Base-by-base conservation (phyloP, 2,329 filamentous ascomycete species). In the Aspergillus quadricinctus region DNA sequence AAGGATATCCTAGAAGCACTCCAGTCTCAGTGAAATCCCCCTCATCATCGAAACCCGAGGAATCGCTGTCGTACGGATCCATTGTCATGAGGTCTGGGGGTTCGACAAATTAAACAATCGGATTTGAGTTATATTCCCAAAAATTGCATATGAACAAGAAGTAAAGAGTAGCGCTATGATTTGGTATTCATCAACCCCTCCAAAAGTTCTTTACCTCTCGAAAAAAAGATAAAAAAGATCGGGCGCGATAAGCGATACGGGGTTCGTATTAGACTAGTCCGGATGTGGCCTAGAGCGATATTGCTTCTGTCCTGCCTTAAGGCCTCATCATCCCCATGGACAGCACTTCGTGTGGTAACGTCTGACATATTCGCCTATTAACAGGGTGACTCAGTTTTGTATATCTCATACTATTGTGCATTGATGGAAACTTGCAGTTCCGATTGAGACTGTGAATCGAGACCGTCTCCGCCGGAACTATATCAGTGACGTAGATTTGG, bases 1-100 rank as follows among this genome's bases (percentile, higher is more conserved):
- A 89, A 3, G 91, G 89, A 72, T 96, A 99, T 4, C 94, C 94
- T 11, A 99, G 82, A 1, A 97, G 83, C 2, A 97, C 92, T 63
- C 89, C 90, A 6, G 94, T 97, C 56, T 77, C 77, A 21, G 75
- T 76, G 61, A 78, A 77, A 59, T 77, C 76, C 59, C 67, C 83
- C 14, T 85, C 81, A 55, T 85, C 87, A 46, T 84, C 89, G 40
- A 79, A 77, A 28, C 81, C 85, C 0, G 90, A 93, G 1, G 88
- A 91, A 66, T 97, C 92, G 70, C 90, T 95, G 66, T 96, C 91
- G 77, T 96, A 95, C 17, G 85, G 80, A 56, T 87, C 81, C 89
- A 92, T 92, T 58, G 66, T 50, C 55, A 31, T n/a, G 25, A 3
- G 11, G 3, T 17, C 51, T 40, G 4, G 28, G 54, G 29, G 27